A percentile compares a stretch with the other conserved stretches of the same genome.
Evolutionary conservation across 1,284 basidiomycete species (phyloP).

Genomic region (Microbotryum violaceum): DNA sequence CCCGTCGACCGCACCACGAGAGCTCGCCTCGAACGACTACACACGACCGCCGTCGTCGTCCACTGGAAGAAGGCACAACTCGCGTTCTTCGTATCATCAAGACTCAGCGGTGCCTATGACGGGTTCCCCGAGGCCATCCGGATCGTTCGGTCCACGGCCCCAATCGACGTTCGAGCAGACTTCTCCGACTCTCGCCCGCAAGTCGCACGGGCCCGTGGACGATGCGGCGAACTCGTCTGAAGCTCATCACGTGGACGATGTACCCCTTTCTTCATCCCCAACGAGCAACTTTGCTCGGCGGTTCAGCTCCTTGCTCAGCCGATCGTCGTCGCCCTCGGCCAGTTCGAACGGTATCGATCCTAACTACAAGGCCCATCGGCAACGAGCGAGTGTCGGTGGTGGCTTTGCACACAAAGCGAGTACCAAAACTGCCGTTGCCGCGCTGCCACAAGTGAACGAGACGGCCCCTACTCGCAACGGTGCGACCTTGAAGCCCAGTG

Average conservation of each 20-base stretch:
- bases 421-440: constrained; percentile 28
- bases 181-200: background rate
- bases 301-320: constrained; percentile 39
- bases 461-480: background rate
- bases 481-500: constrained; percentile 8
- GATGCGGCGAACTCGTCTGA: background rate
- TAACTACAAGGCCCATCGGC: constrained; percentile 33
- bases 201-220: background rate
- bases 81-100: constrained; percentile 7
- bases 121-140: background rate
- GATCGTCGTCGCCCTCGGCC: constrained; percentile 23
- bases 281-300: constrained; percentile 34
- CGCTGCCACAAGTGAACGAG: constrained; percentile 35
- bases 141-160: constrained; percentile 1
- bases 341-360: constrained; percentile 18
- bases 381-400: constrained; percentile 47
- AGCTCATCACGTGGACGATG: constrained; percentile 17
- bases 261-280: constrained; percentile 12
- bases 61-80: background rate
- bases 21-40: background rate
- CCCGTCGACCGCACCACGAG: constrained; percentile 17
- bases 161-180: constrained; percentile 12
- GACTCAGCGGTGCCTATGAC: constrained; percentile 4
- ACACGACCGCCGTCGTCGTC: background rate
- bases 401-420: constrained; percentile 52